Evolutionary conservation across 2,329 filamentous ascomycete genomes (phyloP).

Genomic region (Coniochaeta sp.): DNA sequence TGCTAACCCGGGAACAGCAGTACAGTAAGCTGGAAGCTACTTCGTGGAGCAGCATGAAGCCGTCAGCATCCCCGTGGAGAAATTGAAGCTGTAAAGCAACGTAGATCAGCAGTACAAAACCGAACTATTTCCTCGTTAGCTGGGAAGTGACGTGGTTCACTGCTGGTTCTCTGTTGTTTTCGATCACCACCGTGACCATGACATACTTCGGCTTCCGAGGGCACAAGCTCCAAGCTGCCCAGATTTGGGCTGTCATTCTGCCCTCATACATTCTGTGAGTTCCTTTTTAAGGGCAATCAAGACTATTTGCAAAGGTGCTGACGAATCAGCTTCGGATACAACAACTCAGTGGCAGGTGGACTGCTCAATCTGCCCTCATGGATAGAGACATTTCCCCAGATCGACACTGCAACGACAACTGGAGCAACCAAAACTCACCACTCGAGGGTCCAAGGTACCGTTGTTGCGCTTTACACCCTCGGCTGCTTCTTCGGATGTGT

Average conservation of each 20-base stretch:
- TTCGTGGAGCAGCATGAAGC: no score
- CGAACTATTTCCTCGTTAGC: no score
- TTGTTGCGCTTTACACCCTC: conserved; percentile 8
- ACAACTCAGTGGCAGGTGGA: conserved; percentile 41
- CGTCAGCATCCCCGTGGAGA: no score
- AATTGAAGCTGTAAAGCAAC: no score
- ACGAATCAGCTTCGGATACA: conserved; percentile 34
- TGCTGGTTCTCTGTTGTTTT: no score
- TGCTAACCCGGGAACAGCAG: no score
- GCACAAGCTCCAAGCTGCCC: neutral
- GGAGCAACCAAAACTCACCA: conserved; percentile 33
- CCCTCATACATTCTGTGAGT: neutral
- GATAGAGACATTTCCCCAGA: conserved; percentile 30
- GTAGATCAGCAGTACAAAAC: no score
- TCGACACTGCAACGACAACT: conserved; percentile 18
- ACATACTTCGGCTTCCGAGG: neutral
- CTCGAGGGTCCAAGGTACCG: conserved; percentile 16
- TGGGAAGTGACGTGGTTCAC: no score
- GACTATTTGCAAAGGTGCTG: neutral
- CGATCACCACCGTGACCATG: neutral
- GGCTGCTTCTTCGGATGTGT: conserved; percentile 10
- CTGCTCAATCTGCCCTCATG: conserved; percentile 25
- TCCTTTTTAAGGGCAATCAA: neutral
- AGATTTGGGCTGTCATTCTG: neutral
- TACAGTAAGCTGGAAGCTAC: no score